Base-by-base conservation (phyloP, 1,284 basidiomycete species). In the Cutaneotrichosporon cyanovorans region DNA sequence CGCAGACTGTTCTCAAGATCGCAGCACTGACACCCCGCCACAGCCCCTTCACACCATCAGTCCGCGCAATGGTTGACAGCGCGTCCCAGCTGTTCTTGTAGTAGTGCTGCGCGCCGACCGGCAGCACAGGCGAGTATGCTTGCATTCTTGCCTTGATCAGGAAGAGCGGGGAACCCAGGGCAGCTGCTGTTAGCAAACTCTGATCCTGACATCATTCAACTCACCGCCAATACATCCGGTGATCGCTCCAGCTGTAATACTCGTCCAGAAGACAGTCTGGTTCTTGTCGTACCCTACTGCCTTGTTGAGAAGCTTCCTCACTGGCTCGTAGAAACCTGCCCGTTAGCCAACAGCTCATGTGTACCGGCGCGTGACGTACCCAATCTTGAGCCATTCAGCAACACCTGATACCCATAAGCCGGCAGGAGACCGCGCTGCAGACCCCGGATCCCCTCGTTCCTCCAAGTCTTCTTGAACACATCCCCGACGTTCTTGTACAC, bases 61-160 rank as follows among this genome's bases (percentile, higher is more conserved):
- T 77, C 45, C 76, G 74, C 60, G 84, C 83, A 56, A 98, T 92
- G 1, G 82, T 87, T 0, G 75, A 66, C 11, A 98, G 72, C 0
- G 91, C 93, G 61, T 93, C 77, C 41, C 84, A 80, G 0, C 85
- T 84, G 60, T 73, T 84, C 59, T 82, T 86, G 75, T 98, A 98
- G 63, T 88, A 72, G 70, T 92, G 91, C 63, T 96, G 91, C 14
- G 90, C 79, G 45, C 91, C 92, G 50, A 96, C 88, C 14, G 93
- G 92, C n/a, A 95, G 77, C 28, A 82, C 80, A 16, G 91, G 88
- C 1, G 90, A 92, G 73, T 89, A 95, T 25, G 90, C 91, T 81
- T 98, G 93, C 83, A 97, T 93, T 38, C 93, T 81, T 7, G 93
- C 93, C 74, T 98, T 98, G 66, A 98, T 82, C 42, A 98, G 76